Base-by-base conservation (phyloP, 1,284 basidiomycete genomes). In the Boletellus deceptivus region DNA sequence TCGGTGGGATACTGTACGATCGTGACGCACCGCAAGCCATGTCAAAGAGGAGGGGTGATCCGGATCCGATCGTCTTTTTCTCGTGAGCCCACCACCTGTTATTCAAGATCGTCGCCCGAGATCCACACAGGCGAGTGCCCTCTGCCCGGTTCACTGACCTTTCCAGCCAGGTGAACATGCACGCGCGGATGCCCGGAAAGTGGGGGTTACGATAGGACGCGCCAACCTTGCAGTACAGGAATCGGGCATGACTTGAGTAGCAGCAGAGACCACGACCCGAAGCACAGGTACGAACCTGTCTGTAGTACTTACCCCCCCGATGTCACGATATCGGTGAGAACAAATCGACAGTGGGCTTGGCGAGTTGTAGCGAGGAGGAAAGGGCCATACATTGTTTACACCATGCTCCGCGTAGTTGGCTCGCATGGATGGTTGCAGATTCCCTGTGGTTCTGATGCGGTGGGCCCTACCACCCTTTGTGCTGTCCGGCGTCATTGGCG, bases 171-270 rank as follows among this genome's bases (percentile, higher is more conserved):
- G 72, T 61, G 54, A 76, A 76, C 39, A 80, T 59, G 55, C 81
- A 82, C 33, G 75, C 77, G 54, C 80, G 76, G 44, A 89, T 75
- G 3, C 83, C 85, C 1, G 80, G 81, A 55, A 81, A 87, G 67
- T 88, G 86, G 0, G 86, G 85, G 59, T 89, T 89, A 20, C 85
- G 78, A 64, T 89, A 88, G 9, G 78, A 80, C 17, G 79, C 70
- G 13, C 79, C 78, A 2, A 86, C 83, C 70, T 80, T 46, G 27
- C 6, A 24, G 35, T n/a, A n/a, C 10, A 4, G 43, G 22, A 18
- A 35, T 52, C 36, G 34, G n/a, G 3, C 3, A 16, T 7, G 7
- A 35, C 11, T 35, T 35, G 4, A 13, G 33, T 34, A 13, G 13
- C 8, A 13, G 34, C 29, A 31, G 29, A 31, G 29, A 31, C 29